phyloP scores from a whole-genome alignment of 192 early-diverging fungal genomes.

The Mortierella hygrophila region DNA sequence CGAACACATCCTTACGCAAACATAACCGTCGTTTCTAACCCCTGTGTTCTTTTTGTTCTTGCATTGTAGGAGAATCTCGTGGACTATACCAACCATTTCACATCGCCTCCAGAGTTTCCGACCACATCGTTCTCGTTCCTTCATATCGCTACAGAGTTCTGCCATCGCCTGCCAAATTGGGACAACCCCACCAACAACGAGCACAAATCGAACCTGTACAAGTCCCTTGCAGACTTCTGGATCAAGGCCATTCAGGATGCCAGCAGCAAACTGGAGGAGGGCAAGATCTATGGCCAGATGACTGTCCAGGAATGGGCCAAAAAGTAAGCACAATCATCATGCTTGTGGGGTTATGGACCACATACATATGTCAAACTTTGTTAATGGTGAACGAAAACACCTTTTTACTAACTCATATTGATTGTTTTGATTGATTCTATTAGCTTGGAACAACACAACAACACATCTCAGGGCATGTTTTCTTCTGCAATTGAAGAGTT shows the following conservation, averaged over 20 bases:
- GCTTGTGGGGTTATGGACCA: not conserved
- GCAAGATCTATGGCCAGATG: slow-evolving; percentile 84
- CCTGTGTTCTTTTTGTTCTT: not conserved
- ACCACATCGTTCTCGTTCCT: slow-evolving; percentile 84
- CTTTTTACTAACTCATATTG: not conserved
- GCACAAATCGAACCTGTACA: slow-evolving; percentile 74
- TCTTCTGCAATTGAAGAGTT: slow-evolving; percentile 72
- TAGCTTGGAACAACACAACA: slow-evolving; percentile 74
- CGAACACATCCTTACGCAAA: not conserved
- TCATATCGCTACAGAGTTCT: slow-evolving; percentile 78
- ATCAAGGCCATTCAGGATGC: slow-evolving; percentile 81
- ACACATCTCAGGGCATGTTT: slow-evolving; percentile 71
- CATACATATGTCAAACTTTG: not conserved
- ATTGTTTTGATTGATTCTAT: not conserved
- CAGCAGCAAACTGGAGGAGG: slow-evolving; percentile 76
- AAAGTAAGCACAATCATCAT: slow-evolving; percentile 59
- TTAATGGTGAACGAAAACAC: not conserved
- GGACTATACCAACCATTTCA: slow-evolving; percentile 83
- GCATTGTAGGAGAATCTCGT: slow-evolving; percentile 69
- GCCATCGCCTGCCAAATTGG: slow-evolving; percentile 87
- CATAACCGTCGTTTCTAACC: slow-evolving; percentile 26
- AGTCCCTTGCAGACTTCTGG: slow-evolving; percentile 81
- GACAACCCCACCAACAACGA: slow-evolving; percentile 78
- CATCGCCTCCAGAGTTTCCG: slow-evolving; percentile 85
- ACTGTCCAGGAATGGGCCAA: slow-evolving; percentile 89